Conservation (phyloP, 78 protist genomes). For the Bodo saltans region DNA sequence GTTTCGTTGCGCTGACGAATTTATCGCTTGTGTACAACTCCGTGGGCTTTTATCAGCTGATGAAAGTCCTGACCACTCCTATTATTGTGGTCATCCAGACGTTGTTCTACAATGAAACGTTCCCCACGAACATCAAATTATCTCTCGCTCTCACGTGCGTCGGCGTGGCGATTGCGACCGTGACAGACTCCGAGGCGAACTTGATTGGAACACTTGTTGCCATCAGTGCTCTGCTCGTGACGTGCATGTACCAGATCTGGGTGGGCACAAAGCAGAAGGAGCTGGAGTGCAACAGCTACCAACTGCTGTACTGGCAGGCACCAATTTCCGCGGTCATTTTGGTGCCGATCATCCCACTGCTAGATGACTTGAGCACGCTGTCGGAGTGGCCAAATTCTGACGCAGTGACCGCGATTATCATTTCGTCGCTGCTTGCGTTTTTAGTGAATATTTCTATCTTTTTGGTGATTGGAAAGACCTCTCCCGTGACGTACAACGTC, state of each 20-base stretch:
- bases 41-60: constrained; percentile 59
- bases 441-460: constrained; percentile 44
- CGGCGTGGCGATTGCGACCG: constrained; percentile 31
- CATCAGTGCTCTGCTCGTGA: constrained; percentile 11
- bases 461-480: constrained; percentile 49
- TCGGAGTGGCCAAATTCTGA: neutral
- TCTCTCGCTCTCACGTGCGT: neutral
- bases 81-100: neutral
- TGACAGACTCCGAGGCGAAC: constrained; percentile 31
- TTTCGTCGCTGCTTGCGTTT: constrained; percentile 34
- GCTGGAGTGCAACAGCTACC: constrained; percentile 20
- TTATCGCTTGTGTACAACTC: constrained; percentile 42
- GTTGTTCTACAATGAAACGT: neutral
- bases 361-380: constrained; percentile 26
- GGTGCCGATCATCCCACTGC: constrained; percentile 7
- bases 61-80: constrained; percentile 30
- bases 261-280: constrained; percentile 48
- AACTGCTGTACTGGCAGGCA: constrained; percentile 33
- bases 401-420: neutral
- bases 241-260: constrained; percentile 32
- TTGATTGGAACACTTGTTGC: constrained; percentile 34
- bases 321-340: constrained; percentile 30
- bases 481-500: constrained; percentile 44
- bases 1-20: constrained; percentile 45
- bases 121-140: neutral